A percentile compares a stretch with the other conserved stretches of the same genome.
These are phyloP conservation scores for Citrus glauca DNA, from an alignment of 345 rosid genomes.

Conservation along the genomic window DNA sequence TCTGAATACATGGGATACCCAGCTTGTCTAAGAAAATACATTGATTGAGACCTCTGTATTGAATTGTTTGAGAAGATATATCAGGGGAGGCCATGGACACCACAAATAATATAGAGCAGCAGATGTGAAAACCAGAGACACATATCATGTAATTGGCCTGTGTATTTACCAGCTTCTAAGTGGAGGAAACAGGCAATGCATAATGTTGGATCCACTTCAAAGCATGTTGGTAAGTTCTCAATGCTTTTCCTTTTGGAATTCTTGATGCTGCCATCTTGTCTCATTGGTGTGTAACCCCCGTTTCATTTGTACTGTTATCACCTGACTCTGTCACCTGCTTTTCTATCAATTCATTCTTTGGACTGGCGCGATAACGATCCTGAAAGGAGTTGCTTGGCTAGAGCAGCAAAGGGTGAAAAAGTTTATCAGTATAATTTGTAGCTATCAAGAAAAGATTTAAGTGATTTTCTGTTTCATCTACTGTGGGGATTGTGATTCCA, in stretches of 20 bases:
- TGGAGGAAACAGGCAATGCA: conserved; percentile 11
- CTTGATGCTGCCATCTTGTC: conserved; percentile 23
- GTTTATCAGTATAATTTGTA: neutral
- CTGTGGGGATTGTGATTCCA: neutral
- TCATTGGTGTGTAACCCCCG: conserved; percentile 5
- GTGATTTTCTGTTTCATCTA: neutral
- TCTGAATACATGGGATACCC: neutral
- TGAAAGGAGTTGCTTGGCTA: conserved; percentile 17
- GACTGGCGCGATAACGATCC: conserved; percentile 24
- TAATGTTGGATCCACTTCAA: conserved; percentile 11
- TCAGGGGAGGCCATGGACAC: neutral
- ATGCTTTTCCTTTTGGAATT: conserved; percentile 15
- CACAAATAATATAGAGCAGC: neutral
- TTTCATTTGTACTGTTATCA: conserved; percentile 11
- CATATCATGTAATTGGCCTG: neutral
- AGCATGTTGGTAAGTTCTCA: neutral
- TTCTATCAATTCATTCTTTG: conserved; percentile 14
- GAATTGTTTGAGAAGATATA: neutral
- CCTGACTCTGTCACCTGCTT: conserved; percentile 19
- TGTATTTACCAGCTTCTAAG: neutral
- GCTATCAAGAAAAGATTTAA: neutral
- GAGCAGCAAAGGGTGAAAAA: conserved; percentile 3
- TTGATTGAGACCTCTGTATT: conserved; percentile 7
- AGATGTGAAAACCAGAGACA: neutral
- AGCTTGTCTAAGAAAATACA: neutral